These are phyloP conservation scores for Rutstroemia sp. DNA, from an alignment of 2,329 filamentous ascomycete genomes.

Conservation along the genomic window DNA sequence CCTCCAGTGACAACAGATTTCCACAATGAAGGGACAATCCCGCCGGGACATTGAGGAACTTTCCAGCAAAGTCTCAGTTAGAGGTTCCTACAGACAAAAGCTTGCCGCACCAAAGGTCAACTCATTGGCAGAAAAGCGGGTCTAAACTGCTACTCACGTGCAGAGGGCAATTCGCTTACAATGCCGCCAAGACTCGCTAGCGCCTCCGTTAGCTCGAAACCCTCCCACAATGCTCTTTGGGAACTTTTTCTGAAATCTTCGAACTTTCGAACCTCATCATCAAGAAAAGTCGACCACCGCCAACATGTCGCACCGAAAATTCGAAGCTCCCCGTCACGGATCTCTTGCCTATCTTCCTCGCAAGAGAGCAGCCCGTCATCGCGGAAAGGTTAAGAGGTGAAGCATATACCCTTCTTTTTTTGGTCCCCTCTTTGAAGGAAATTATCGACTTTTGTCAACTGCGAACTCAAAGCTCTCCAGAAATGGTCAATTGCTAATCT, in stretches of 20 bases:
- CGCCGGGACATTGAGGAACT: too few species aligned
- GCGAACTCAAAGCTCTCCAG: background rate
- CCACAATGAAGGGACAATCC: too few species aligned
- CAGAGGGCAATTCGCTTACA: background rate
- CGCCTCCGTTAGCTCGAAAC: background rate
- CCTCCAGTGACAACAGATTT: too few species aligned
- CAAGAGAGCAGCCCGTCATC: conserved; percentile 90
- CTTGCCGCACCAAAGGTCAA: too few species aligned
- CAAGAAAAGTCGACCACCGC: conserved; percentile 8
- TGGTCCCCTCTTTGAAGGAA: too few species aligned
- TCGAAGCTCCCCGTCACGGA: conserved; percentile 79
- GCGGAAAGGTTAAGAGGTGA: conserved; percentile 98
- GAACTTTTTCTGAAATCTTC: conserved; percentile 6
- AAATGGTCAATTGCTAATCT: conserved; percentile 5
- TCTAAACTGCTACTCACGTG: background rate
- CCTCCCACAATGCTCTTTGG: conserved; percentile 7
- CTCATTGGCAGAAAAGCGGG: too few species aligned
- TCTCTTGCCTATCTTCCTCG: conserved; percentile 80
- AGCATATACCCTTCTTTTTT: conserved; percentile 30
- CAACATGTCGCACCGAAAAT: conserved; percentile 27
- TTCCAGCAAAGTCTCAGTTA: too few species aligned
- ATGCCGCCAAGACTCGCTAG: background rate
- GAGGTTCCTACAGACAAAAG: too few species aligned
- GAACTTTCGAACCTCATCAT: conserved; percentile 10
- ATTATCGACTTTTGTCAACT: background rate